Evolutionary conservation across 345 rosid genomes (phyloP).

Genomic region (Eucalyptus virginea): DNA sequence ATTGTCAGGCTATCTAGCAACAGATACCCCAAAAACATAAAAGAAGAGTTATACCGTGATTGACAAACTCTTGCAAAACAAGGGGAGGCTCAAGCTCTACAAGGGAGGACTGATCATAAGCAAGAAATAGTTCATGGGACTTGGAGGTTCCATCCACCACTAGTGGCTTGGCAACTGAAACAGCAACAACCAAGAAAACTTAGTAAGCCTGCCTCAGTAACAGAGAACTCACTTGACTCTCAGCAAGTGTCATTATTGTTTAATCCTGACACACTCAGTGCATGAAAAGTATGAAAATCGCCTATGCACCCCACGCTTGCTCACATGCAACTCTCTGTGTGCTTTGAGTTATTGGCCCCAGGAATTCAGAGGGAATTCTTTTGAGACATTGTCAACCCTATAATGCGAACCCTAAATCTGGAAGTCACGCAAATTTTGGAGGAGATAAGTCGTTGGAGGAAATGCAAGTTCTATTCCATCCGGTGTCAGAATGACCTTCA

Average conservation of each 20-base stretch:
- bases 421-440: not conserved
- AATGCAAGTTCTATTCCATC: not conserved
- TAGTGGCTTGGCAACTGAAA: constrained; percentile 86
- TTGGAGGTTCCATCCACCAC: constrained; percentile 82
- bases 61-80: constrained; percentile 86
- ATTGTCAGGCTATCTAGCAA: not conserved
- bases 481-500: not conserved
- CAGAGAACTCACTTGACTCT: not conserved
- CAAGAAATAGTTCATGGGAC: constrained; percentile 80
- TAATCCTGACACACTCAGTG: not conserved
- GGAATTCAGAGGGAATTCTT: not conserved
- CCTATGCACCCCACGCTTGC: not conserved
- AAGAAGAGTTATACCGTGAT: constrained; percentile 51
- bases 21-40: not conserved
- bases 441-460: too few species aligned
- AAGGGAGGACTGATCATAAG: constrained; percentile 58
- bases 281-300: not conserved
- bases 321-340: not conserved
- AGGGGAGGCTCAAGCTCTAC: constrained; percentile 77
- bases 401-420: not conserved
- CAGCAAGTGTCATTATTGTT: not conserved
- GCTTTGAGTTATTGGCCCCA: not conserved
- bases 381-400: not conserved
- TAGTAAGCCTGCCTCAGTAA: not conserved
- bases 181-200: not conserved